A percentile compares a stretch with the other conserved stretches of the same genome.
Evolutionary conservation across 2,329 filamentous ascomycete genomes (phyloP).

Genomic region (Coniochaeta ligniaria): DNA sequence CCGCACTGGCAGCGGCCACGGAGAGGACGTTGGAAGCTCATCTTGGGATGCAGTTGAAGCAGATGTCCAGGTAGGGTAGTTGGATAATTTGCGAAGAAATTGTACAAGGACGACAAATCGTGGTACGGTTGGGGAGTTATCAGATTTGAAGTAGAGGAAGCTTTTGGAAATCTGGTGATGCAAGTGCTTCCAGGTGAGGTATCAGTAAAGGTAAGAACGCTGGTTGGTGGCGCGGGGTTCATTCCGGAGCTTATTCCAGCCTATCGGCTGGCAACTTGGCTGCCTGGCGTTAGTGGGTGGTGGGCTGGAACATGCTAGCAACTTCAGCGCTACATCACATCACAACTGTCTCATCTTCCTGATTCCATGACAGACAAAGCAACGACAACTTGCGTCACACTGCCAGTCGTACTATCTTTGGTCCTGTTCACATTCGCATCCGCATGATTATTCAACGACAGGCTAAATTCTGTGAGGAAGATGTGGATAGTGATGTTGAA

Average conservation of each 20-base stretch:
- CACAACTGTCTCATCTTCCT: background rate
- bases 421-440: too few relatives aligned
- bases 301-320: background rate
- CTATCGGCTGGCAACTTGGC: background rate
- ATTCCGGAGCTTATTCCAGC: background rate
- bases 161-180: background rate
- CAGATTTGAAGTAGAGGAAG: background rate
- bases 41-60: background rate
- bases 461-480: too few relatives aligned
- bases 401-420: too few relatives aligned
- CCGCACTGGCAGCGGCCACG: slow-evolving; percentile 79
- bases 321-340: background rate
- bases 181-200: background rate
- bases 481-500: too few relatives aligned
- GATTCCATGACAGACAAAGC: background rate
- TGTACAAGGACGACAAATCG: background rate
- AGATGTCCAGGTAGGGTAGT: background rate
- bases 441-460: too few relatives aligned
- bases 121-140: background rate
- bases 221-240: background rate
- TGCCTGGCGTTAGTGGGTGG: background rate
- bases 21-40: slow-evolving; percentile 47
- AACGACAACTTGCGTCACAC: too few relatives aligned
- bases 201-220: background rate
- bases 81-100: background rate